Percentiles rank a stretch among this genome's conserved stretches.
These are phyloP conservation scores for Akanthomyces uredinophilus DNA, from an alignment of 2,329 filamentous ascomycete species.

Conservation along the genomic window DNA sequence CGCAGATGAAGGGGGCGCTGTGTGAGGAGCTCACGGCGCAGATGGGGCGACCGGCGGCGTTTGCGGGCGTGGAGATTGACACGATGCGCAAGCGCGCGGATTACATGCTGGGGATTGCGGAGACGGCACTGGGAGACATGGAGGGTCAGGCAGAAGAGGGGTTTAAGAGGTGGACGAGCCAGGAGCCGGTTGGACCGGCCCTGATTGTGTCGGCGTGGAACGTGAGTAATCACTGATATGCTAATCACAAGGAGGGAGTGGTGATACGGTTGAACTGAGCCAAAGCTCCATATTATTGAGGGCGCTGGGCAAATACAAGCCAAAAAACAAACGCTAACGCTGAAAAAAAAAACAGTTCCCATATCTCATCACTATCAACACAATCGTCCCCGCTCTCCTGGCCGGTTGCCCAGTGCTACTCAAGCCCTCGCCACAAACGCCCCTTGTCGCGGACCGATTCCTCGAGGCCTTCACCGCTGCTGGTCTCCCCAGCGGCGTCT, in stretches of 20 bases:
- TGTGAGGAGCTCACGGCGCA: slow-evolving; percentile 83
- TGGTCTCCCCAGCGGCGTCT: slow-evolving; percentile 74
- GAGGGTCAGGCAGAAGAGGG: slow-evolving; percentile 78
- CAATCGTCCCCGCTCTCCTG: slow-evolving; percentile 83
- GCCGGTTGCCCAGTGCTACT: slow-evolving; percentile 87
- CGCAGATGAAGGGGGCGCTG: slow-evolving; percentile 68
- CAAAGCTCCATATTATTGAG: too few species aligned
- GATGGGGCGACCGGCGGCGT: slow-evolving; percentile 90
- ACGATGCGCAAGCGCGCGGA: slow-evolving; percentile 82
- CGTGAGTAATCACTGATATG: slow-evolving; percentile 46
- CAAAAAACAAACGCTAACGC: slow-evolving; percentile 14
- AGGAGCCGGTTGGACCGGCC: slow-evolving; percentile 80
- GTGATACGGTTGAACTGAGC: too few species aligned
- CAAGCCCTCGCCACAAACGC: slow-evolving; percentile 92
- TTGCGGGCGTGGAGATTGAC: slow-evolving; percentile 73
- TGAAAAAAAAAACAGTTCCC: slow-evolving; percentile 61
- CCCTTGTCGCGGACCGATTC: slow-evolving; percentile 82
- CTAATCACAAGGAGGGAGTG: background rate
- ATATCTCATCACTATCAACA: slow-evolving; percentile 90
- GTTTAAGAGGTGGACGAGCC: slow-evolving; percentile 85
- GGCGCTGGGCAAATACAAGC: too few species aligned
- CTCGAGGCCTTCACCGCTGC: slow-evolving; percentile 70
- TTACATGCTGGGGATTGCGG: slow-evolving; percentile 78
- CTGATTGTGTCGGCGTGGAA: slow-evolving; percentile 95
- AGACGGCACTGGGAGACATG: slow-evolving; percentile 72